These are phyloP conservation scores for Paramecium tetraurelia DNA, from an alignment of 73 alveolate species.

Conservation along the genomic window DNA sequence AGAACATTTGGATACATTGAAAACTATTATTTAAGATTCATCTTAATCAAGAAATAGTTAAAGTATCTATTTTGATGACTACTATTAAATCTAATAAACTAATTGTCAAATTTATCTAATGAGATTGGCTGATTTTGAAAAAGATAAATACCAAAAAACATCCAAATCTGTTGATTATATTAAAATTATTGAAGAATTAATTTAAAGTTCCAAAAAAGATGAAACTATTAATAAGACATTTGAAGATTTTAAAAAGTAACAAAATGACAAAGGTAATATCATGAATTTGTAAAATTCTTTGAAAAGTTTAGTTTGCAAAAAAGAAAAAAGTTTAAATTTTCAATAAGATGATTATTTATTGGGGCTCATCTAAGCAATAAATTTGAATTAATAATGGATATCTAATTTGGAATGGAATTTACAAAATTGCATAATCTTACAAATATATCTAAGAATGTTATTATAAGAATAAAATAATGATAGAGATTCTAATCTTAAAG, in stretches of 20 bases:
- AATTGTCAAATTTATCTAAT: not conserved
- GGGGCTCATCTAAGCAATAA: not conserved
- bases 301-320: not conserved
- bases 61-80: not conserved
- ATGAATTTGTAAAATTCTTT: not conserved
- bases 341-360: not conserved
- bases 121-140: not conserved
- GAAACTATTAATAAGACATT: not conserved
- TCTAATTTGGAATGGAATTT: not conserved
- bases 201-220: not conserved
- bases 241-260: not conserved
- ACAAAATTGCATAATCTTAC: not conserved
- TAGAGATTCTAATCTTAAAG: not conserved
- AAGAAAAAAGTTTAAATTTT: not conserved
- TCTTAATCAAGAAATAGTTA: not conserved
- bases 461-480: not conserved
- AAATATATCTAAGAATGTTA: not conserved
- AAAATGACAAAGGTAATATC: not conserved
- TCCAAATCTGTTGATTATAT: not conserved
- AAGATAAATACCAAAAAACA: not conserved
- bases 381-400: not conserved
- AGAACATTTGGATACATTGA: not conserved
- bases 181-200: not conserved
- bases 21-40: not conserved
- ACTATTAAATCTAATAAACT: not conserved